Evolutionary conservation across 2,329 filamentous ascomycete species (phyloP).

Genomic region (Stemphylium vesicarium): DNA sequence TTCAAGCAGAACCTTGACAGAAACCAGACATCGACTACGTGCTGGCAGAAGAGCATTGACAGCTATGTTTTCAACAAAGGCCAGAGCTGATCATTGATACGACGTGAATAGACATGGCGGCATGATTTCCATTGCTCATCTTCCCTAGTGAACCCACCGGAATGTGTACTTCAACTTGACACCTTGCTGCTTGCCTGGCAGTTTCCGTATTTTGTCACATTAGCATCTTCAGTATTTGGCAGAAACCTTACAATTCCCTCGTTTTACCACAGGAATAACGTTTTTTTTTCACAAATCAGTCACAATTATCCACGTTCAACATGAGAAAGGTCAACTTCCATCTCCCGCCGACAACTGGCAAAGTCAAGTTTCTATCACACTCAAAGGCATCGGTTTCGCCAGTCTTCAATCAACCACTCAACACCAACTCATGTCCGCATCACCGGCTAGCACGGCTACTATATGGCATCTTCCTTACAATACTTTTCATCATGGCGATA

Average conservation of each 20-base stretch:
- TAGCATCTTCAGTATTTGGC: conserved; percentile 2
- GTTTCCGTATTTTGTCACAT: not conserved
- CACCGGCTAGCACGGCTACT: conserved; percentile 30
- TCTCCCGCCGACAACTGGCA: conserved; percentile 16
- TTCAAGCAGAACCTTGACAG: conserved; percentile 29
- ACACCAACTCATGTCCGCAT: conserved; percentile 19
- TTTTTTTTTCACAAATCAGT: not conserved
- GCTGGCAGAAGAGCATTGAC: conserved; percentile 40
- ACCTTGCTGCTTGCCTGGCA: not conserved
- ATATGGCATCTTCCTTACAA: conserved; percentile 23
- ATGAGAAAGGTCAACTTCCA: conserved; percentile 22
- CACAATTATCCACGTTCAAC: conserved; percentile 1
- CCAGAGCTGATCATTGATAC: conserved; percentile 29
- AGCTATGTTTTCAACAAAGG: conserved; percentile 13
- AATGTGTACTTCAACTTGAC: not conserved
- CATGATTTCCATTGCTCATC: conserved; percentile 11
- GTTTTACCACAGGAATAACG: no score
- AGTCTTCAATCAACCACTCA: conserved; percentile 14
- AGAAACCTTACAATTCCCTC: not conserved
- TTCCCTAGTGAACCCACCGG: not conserved
- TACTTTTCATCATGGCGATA: conserved; percentile 28
- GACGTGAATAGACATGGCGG: conserved; percentile 28
- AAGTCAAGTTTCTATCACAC: conserved; percentile 19
- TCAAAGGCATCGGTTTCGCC: conserved; percentile 15
- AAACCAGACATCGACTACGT: conserved; percentile 25